These are phyloP conservation scores for Verticillium isaacii DNA, from an alignment of 2,329 filamentous ascomycete species.

Conservation along the genomic window DNA sequence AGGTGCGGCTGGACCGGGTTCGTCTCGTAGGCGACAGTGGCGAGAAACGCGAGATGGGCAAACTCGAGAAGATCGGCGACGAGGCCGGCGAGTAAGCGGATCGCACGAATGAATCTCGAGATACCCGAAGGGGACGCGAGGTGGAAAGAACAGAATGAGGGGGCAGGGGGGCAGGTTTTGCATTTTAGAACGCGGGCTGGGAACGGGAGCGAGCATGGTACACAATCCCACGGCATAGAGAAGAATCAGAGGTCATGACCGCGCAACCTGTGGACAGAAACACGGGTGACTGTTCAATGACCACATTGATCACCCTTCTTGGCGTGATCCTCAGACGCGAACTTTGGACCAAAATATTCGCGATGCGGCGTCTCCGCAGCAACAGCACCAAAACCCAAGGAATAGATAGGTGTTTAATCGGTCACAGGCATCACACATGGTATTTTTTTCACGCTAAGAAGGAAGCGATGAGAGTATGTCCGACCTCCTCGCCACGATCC, in stretches of 20 bases:
- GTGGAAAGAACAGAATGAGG: neutral
- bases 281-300: neutral
- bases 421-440: no score
- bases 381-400: no score
- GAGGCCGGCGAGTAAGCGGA: constrained; percentile 54
- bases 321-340: neutral
- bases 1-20: constrained; percentile 75
- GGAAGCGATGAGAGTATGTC: constrained; percentile 1
- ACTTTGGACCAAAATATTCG: no score
- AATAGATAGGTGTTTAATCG: no score
- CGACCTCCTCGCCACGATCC: constrained; percentile 2
- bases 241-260: neutral
- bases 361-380: no score
- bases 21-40: constrained; percentile 83
- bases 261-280: neutral
- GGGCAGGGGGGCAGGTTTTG: neutral
- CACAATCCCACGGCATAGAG: neutral
- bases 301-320: no score
- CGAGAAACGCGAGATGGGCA: constrained; percentile 88
- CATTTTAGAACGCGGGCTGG: neutral
- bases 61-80: constrained; percentile 90
- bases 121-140: constrained; percentile 1
- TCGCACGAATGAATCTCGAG: neutral
- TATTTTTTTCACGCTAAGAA: no score
- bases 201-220: neutral